Percentiles rank a stretch among this genome's conserved stretches.
Conservation (phyloP, 2,329 filamentous ascomycete genomes). For the Verticillium dahliae region DNA sequence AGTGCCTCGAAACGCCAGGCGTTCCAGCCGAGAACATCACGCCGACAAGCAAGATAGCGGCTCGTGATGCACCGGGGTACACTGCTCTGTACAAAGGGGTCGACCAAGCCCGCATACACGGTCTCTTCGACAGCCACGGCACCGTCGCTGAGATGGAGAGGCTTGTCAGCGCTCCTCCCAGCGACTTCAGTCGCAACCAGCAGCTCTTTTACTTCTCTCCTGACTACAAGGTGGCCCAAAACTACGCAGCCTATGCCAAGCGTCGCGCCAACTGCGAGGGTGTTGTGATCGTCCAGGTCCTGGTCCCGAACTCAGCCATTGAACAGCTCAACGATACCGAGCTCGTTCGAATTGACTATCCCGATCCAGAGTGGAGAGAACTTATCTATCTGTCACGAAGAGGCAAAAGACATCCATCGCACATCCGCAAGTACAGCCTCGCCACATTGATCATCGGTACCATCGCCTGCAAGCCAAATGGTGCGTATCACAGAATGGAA, state of each 20-base stretch:
- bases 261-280: slow-evolving; percentile 6
- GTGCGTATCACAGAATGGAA: background rate
- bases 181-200: slow-evolving; percentile 6
- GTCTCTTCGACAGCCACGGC: slow-evolving; percentile 5
- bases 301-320: slow-evolving; percentile 7
- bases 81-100: slow-evolving; percentile 6
- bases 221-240: slow-evolving; percentile 8
- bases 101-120: slow-evolving; percentile 4
- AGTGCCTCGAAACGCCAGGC: background rate
- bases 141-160: background rate
- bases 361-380: slow-evolving; percentile 10
- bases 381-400: slow-evolving; percentile 7
- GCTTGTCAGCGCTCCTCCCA: slow-evolving; percentile 1
- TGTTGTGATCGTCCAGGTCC: slow-evolving; percentile 8
- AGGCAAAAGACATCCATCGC: background rate
- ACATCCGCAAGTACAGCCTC: slow-evolving; percentile 4
- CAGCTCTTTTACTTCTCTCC: slow-evolving; percentile 9
- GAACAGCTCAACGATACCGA: slow-evolving; percentile 1
- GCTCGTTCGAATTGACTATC: slow-evolving; percentile 5
- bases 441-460: slow-evolving; percentile 10
- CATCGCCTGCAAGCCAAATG: slow-evolving; percentile 4
- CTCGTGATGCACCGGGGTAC: background rate
- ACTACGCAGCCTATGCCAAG: slow-evolving; percentile 12
- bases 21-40: background rate
- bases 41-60: background rate